Evolutionary conservation across 139 green algal species (phyloP), one percentile per base, ranked within the genome.

Genomic region (Chlamydomonas sp.): DNA sequence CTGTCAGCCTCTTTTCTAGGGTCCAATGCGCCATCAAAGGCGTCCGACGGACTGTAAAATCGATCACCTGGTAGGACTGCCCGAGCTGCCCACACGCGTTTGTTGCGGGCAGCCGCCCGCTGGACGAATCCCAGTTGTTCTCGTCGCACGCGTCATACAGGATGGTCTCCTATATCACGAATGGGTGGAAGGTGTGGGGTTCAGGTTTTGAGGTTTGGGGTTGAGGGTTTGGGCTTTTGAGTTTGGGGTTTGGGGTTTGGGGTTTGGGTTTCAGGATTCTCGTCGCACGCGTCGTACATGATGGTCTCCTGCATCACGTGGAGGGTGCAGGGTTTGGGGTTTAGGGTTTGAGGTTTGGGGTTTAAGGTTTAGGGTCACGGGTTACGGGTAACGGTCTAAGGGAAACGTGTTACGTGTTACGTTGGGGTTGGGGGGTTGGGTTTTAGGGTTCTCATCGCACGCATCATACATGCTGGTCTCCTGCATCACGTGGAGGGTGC

Each of bases 91-190:
- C 57, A 64, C 57, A 64, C 22, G 57, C 57, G 29, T 64, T 64
- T 16, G 57, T 16, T 16, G 57, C 57, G 43, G 43, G 13, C 13
- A 26, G 20, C 13, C 20, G 20, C 16, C 43, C 43, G 20, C 16
- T 26, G 43, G 43, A 26, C 20, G 57, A 64, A 24, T 64, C 57
- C 57, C 57, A 64, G 57, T 64, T 64, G 57, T 64, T 64, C 57
- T 64, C 57, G 20, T 54, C 43, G 43, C 43, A 54, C 20, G 43
- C 43, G 20, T 54, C 43, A 54, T 54, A 54, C 43, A 26, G 43
- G 43, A 54, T 54, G 43, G 43, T 20, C 13, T 54, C 13, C 43
- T 20, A 54, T 54, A 54, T 13, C 43, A 13, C 13, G 43, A 26
- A 20, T 13, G 43, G 43, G 20, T 54, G 20, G 13, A 13, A 13